Evolutionary conservation across 495 filamentous ascomycete genomes (phyloP).

Genomic region (Neurospora hispaniola): DNA sequence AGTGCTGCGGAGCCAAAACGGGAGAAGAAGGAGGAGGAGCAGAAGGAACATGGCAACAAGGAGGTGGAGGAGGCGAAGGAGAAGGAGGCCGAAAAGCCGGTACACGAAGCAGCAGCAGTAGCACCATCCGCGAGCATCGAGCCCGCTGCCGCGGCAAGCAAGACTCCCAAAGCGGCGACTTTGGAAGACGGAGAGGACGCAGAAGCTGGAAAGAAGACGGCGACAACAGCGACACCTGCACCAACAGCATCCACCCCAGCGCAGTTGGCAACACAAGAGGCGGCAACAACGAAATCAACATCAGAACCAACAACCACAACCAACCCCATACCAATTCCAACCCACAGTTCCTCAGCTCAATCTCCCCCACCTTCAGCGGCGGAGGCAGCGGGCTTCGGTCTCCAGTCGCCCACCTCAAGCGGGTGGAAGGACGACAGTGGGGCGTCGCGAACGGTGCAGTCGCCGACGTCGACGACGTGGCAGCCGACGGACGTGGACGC

Average conservation of each 20-base stretch:
- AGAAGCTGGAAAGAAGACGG: slow-evolving; percentile 1
- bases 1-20: slow-evolving; percentile 16
- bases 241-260: not conserved
- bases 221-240: not conserved
- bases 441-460: slow-evolving; percentile 26
- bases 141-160: not conserved
- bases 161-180: not conserved
- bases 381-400: slow-evolving; percentile 3
- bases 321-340: not conserved
- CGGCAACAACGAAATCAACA: not conserved
- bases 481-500: slow-evolving; percentile 28
- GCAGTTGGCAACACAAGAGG: not conserved
- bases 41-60: not conserved
- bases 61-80: not conserved
- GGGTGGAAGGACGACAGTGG: slow-evolving; percentile 19
- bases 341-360: not conserved
- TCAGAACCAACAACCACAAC: not conserved
- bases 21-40: slow-evolving; percentile 8
- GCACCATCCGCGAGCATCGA: not conserved
- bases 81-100: not conserved
- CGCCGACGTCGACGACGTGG: slow-evolving; percentile 35
- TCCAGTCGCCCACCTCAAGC: slow-evolving; percentile 29
- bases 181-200: not conserved
- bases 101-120: not conserved
- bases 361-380: not conserved